These are phyloP conservation scores for Thelonectria rubi DNA, from an alignment of 2,329 filamentous ascomycete species.

Conservation along the genomic window DNA sequence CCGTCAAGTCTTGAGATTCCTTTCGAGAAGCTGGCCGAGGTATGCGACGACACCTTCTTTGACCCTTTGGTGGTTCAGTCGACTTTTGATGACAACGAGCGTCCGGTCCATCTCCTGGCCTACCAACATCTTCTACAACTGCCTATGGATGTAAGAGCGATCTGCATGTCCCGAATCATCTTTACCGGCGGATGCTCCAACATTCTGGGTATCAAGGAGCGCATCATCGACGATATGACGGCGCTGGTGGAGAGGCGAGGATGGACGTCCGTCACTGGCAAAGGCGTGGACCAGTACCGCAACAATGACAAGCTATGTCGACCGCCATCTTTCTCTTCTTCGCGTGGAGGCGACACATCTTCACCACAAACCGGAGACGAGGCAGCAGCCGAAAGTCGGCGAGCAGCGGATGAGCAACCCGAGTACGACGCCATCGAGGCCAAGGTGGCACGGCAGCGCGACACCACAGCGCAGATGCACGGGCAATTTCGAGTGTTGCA, in stretches of 20 bases:
- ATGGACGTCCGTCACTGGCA: slow-evolving; percentile 81
- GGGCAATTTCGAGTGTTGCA: slow-evolving; percentile 73
- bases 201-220: slow-evolving; percentile 80
- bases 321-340: slow-evolving; percentile 2
- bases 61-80: slow-evolving; percentile 58
- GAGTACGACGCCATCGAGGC: slow-evolving; percentile 48
- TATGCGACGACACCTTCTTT: slow-evolving; percentile 81
- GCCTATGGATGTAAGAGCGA: slow-evolving; percentile 81
- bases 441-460: slow-evolving; percentile 48
- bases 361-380: slow-evolving; percentile 40
- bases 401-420: slow-evolving; percentile 38
- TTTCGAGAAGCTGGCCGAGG: slow-evolving; percentile 75
- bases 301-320: slow-evolving; percentile 47
- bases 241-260: slow-evolving; percentile 72
- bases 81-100: slow-evolving; percentile 86
- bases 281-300: slow-evolving; percentile 66
- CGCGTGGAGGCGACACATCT: slow-evolving; percentile 32
- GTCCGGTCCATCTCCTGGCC: slow-evolving; percentile 78
- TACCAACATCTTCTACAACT: slow-evolving; percentile 80
- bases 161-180: slow-evolving; percentile 89
- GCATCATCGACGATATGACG: slow-evolving; percentile 79
- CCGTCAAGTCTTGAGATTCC: slow-evolving; percentile 70
- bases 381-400: slow-evolving; percentile 29
- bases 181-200: slow-evolving; percentile 84
- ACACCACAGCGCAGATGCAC: slow-evolving; percentile 55